These are phyloP conservation scores for Gaeumannomyces tritici DNA, from an alignment of 2,329 filamentous ascomycete species.

Conservation along the genomic window DNA sequence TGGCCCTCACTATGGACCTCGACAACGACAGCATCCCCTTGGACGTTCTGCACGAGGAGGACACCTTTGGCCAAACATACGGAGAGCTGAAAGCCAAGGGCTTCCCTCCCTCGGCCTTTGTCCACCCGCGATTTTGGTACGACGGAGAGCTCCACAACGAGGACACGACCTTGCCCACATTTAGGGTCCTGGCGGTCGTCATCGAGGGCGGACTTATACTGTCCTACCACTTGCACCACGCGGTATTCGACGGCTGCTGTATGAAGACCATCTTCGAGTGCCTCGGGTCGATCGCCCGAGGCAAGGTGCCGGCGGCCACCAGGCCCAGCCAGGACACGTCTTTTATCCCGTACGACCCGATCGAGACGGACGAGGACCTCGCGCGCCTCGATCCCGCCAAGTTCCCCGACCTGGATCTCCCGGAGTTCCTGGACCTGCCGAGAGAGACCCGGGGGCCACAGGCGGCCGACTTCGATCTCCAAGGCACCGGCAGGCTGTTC, in stretches of 20 bases:
- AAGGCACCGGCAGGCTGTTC: background rate
- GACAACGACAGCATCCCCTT: background rate
- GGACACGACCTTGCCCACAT: background rate
- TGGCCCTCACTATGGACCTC: background rate
- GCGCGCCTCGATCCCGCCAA: background rate
- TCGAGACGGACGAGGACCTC: background rate
- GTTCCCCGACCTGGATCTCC: background rate
- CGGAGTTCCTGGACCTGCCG: background rate
- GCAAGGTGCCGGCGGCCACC: background rate
- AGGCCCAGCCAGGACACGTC: background rate
- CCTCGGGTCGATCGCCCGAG: background rate
- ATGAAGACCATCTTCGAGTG: background rate
- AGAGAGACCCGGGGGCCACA: background rate
- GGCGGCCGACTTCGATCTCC: background rate
- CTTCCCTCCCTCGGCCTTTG: conserved; percentile 1
- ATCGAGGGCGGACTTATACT: background rate
- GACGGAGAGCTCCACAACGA: background rate
- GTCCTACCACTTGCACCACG: background rate
- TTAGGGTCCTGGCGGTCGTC: background rate
- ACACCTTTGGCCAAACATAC: background rate
- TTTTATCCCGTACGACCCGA: background rate
- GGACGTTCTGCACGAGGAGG: background rate
- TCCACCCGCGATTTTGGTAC: background rate
- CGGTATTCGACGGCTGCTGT: background rate
- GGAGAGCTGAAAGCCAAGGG: background rate